Evolutionary conservation across 1,284 basidiomycete genomes (phyloP).

Genomic region (Somion occarium): DNA sequence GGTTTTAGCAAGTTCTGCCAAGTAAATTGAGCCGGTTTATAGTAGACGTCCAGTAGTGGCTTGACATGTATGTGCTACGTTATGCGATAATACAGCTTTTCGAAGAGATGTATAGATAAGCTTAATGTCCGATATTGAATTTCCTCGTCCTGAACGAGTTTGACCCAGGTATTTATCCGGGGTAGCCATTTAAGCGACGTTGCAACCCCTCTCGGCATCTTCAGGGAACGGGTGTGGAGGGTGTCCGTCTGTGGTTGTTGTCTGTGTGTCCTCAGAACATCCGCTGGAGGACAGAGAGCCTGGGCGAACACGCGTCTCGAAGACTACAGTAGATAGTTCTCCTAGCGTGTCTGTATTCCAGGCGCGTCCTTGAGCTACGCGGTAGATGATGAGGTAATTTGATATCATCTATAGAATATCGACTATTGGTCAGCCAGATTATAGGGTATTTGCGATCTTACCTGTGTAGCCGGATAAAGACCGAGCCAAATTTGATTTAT

Average conservation of each 20-base stretch:
- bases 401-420: conserved; percentile 1
- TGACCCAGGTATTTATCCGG: too few species aligned
- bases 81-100: too few species aligned
- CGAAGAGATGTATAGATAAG: too few species aligned
- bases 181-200: too few species aligned
- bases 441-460: neutral
- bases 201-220: too few species aligned
- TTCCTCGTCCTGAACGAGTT: too few species aligned
- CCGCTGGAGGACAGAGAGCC: neutral
- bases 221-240: too few species aligned
- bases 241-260: too few species aligned
- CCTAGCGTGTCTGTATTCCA: conserved; percentile 2
- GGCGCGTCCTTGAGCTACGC: conserved; percentile 7
- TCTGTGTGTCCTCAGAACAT: neutral
- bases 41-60: too few species aligned
- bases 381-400: conserved; percentile 11
- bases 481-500: conserved; percentile 23
- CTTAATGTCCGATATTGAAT: too few species aligned
- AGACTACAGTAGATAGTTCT: neutral
- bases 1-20: neutral
- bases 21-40: too few species aligned
- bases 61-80: too few species aligned
- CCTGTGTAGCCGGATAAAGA: conserved; percentile 11
- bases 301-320: neutral
- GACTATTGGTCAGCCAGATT: neutral